Evolutionary conservation across 2,329 filamentous ascomycete genomes (phyloP).

Genomic region (Trichoderma endophyticum): DNA sequence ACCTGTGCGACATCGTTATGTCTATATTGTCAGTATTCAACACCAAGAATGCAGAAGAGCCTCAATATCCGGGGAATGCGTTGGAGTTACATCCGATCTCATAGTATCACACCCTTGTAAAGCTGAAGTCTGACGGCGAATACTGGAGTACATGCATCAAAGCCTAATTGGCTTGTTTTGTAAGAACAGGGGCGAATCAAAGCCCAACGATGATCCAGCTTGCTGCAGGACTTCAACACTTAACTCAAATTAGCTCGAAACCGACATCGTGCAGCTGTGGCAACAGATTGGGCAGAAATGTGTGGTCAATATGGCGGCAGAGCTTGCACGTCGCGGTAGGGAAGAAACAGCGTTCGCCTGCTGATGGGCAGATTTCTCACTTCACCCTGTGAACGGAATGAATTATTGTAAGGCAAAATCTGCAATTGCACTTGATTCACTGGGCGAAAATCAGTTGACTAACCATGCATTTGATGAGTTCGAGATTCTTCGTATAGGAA

Average conservation of each 20-base stretch:
- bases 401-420: neutral
- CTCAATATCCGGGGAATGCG: neutral
- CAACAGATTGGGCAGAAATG: neutral
- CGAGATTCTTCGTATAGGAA: neutral
- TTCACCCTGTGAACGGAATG: neutral
- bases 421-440: neutral
- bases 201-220: neutral
- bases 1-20: neutral
- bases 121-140: neutral
- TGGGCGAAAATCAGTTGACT: neutral
- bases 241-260: neutral
- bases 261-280: neutral
- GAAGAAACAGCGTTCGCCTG: neutral
- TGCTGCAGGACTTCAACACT: neutral
- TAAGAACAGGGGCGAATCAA: neutral
- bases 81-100: neutral
- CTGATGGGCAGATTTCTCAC: neutral
- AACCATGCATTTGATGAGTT: neutral
- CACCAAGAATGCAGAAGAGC: neutral
- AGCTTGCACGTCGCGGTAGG: neutral
- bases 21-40: neutral
- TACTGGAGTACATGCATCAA: neutral
- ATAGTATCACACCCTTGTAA: neutral
- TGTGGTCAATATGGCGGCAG: neutral
- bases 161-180: neutral